Base-by-base conservation (phyloP, 495 filamentous ascomycete species). In the Penicillium macrosclerotiorum region DNA sequence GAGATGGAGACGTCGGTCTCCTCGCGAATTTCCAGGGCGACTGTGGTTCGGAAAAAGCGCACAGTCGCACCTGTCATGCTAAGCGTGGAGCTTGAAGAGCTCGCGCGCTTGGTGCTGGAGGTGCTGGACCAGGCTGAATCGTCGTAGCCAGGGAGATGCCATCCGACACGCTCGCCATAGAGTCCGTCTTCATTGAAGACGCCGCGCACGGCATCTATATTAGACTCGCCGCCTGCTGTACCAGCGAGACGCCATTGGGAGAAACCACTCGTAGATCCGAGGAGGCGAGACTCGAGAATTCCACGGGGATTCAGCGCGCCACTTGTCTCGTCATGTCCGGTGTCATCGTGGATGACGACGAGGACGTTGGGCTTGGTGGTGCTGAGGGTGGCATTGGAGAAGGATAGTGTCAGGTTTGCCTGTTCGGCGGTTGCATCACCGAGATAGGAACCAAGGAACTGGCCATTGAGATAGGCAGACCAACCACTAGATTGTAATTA, bases 161-260 rank as follows among this genome's bases (percentile, higher is more conserved):
- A 85, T 8, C 85, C 85, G 33, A 82, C 71, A 5, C 86, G 72
- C 52, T 89, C 87, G n/a, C 74, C 76, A 49, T 66, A 82, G 13
- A 88, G 59, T 0, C 80, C 85, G 37, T 85, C 85, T 67, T 90
- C 87, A 52, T 90, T 91, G 49, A 85, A 60, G n/a, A 80, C 83
- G 22, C 87, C 85, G 42, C 85, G 80, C 1, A 73, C 67, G 22
- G 73, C 70, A 57, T 91, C 87, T 8, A 64, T 43, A 59, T 88
- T 86, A 25, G 78, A 63, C 46, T 89, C 84, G 14, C 86, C 85
- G 37, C 81, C 82, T 7, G 88, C 69, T 47, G 87, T 88, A 12
- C 87, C 87, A 5, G 85, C 84, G 7, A 91, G 52, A 59, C 86
- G 86, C 87, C 87, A 90, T 34, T 72, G 72, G 8, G 82, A 63